Evolutionary conservation across 768 basidiomycete genomes (phyloP).

Genomic region (Leucogyrophana mollusca): DNA sequence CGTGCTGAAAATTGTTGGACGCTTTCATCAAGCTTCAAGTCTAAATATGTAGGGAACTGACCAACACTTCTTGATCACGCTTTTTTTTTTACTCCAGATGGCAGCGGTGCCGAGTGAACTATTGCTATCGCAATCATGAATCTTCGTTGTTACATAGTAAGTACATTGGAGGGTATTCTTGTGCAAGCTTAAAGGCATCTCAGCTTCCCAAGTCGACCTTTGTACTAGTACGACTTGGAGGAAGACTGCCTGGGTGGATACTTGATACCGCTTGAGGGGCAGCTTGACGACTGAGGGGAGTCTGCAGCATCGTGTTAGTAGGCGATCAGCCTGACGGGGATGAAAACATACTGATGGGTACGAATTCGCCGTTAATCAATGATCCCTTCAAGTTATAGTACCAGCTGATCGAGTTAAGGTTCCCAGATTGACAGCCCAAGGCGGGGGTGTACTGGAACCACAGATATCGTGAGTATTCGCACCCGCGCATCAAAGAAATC

Average conservation of each 20-base stretch:
- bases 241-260: slow-evolving; percentile 45
- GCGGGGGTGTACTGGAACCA: slow-evolving; percentile 44
- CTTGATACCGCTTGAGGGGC: slow-evolving; percentile 55
- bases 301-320: slow-evolving; percentile 32
- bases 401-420: slow-evolving; percentile 50
- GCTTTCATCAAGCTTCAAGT: no score
- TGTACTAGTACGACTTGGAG: no score
- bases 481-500: no score
- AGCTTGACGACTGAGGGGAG: slow-evolving; percentile 47
- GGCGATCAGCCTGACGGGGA: not conserved
- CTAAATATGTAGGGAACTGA: no score
- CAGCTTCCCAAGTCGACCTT: no score
- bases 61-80: no score
- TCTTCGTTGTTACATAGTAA: no score
- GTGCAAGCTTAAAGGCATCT: slow-evolving; percentile 11
- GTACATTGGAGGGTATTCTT: no score
- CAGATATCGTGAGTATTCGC: not conserved
- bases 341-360: slow-evolving; percentile 49
- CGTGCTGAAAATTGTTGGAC: no score
- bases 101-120: no score
- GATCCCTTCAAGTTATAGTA: slow-evolving; percentile 68
- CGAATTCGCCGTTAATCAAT: slow-evolving; percentile 60
- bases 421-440: slow-evolving; percentile 41
- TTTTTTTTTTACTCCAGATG: no score
- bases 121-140: no score